phyloP scores from a whole-genome alignment of 495 filamentous ascomycete genomes.

The Penicillium daleae region DNA sequence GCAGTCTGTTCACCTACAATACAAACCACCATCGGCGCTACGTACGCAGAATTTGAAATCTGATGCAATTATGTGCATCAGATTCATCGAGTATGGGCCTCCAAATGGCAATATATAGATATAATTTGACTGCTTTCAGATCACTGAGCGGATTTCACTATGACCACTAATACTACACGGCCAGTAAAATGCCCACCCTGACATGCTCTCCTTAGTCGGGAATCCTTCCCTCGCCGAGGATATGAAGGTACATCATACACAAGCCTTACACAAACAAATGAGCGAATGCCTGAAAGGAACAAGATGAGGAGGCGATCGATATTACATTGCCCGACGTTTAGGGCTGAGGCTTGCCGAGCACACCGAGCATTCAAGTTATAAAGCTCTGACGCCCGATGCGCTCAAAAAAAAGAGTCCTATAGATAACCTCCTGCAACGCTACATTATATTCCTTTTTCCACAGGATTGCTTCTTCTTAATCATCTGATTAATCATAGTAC shows the following conservation, averaged over 20 bases:
- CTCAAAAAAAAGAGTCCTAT: conserved; percentile 2
- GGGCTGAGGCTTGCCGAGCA: neutral
- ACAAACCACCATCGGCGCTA: too few species aligned
- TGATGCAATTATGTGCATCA: too few species aligned
- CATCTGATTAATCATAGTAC: neutral
- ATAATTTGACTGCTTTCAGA: too few species aligned
- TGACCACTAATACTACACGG: too few species aligned
- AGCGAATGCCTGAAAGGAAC: neutral
- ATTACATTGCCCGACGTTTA: neutral
- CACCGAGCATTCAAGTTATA: neutral
- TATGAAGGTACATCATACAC: neutral
- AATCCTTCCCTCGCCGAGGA: too few species aligned
- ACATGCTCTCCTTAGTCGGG: too few species aligned
- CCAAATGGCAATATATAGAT: too few species aligned
- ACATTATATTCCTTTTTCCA: neutral
- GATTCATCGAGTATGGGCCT: too few species aligned
- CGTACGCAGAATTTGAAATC: too few species aligned
- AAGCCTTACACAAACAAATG: neutral
- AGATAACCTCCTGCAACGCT: neutral
- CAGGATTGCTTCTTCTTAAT: conserved; percentile 1
- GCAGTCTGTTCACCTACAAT: too few species aligned
- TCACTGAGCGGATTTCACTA: too few species aligned
- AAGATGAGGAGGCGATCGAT: neutral
- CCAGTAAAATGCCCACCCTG: too few species aligned
- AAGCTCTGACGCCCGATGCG: conserved; percentile 16